Conservation (phyloP, 2,329 filamentous ascomycete species). For the Zasmidium angulare region DNA sequence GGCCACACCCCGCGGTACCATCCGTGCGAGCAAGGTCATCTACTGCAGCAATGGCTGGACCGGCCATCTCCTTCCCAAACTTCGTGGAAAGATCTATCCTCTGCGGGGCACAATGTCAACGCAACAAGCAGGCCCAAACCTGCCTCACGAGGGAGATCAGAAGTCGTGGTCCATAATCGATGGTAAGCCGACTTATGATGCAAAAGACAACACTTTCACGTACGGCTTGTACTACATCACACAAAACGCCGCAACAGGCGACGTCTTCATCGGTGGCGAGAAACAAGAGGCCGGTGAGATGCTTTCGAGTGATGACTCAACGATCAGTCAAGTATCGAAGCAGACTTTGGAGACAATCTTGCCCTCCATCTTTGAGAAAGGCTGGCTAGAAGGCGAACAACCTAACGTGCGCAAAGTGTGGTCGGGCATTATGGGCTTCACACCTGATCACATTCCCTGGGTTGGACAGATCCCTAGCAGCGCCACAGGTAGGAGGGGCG, state of each 20-base stretch:
- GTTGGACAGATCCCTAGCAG: constrained; percentile 13
- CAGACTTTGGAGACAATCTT: constrained; percentile 12
- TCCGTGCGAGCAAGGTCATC: constrained; percentile 18
- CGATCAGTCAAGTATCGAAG: constrained; percentile 11
- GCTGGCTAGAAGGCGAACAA: constrained; percentile 11
- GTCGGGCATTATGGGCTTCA: constrained; percentile 21
- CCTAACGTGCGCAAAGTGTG: constrained; percentile 16
- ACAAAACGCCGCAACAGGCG: constrained; percentile 18
- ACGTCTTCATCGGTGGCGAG: constrained; percentile 23
- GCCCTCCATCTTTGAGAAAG: constrained; percentile 17
- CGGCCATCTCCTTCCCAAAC: constrained; percentile 18
- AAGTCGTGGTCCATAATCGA: constrained; percentile 20
- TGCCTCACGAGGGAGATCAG: constrained; percentile 12
- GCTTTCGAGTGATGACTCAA: constrained; percentile 16
- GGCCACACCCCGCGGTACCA: constrained; percentile 13
- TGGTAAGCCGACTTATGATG: constrained; percentile 15
- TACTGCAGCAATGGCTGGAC: constrained; percentile 23
- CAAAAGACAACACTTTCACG: constrained; percentile 14
- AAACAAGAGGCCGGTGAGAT: constrained; percentile 14
- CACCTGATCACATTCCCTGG: constrained; percentile 17
- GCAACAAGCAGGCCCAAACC: constrained; percentile 11
- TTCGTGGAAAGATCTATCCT: constrained; percentile 24
- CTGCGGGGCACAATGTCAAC: constrained; percentile 22
- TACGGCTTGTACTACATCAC: constrained; percentile 24
- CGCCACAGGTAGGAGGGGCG: constrained; percentile 7